phyloP scores from a whole-genome alignment of 2,329 filamentous ascomycete species.

The Apiospora malaysiana region DNA sequence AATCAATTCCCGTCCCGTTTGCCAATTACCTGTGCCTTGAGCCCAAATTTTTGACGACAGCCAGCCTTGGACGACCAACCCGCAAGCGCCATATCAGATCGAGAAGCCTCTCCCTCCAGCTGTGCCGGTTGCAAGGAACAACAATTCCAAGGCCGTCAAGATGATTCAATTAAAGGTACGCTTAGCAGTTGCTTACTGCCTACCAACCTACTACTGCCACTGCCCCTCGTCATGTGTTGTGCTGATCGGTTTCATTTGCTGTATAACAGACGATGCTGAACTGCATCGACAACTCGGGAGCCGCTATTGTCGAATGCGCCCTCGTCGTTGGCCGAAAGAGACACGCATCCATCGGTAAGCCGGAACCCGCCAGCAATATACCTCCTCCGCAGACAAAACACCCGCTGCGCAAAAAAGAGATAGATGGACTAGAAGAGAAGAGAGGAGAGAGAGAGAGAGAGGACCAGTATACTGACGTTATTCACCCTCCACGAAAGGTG shows the following conservation, averaged over 20 bases:
- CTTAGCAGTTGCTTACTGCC: neutral
- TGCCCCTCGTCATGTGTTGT: neutral
- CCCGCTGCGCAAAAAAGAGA: neutral
- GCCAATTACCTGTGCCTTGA: neutral
- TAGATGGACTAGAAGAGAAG: neutral
- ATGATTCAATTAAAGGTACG: slow-evolving; percentile 92
- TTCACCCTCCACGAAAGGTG: slow-evolving; percentile 62
- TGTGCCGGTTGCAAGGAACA: slow-evolving; percentile 5
- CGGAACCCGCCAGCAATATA: slow-evolving; percentile 32
- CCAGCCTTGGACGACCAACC: neutral
- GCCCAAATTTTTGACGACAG: slow-evolving; percentile 23
- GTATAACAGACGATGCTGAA: slow-evolving; percentile 83
- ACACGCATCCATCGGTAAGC: slow-evolving; percentile 82
- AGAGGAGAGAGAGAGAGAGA: neutral
- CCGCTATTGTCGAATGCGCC: slow-evolving; percentile 94
- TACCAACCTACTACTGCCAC: neutral
- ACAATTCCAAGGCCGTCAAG: slow-evolving; percentile 45
- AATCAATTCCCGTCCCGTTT: slow-evolving; percentile 10
- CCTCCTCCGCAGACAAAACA: slow-evolving; percentile 4
- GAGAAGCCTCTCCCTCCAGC: neutral
- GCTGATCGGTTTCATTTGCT: neutral
- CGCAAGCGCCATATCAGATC: slow-evolving; percentile 8
- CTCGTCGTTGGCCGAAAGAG: slow-evolving; percentile 91
- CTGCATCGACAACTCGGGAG: slow-evolving; percentile 99
- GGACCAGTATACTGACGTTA: neutral